A percentile compares a stretch with the other conserved stretches of the same genome.
Evolutionary conservation across 2,329 filamentous ascomycete genomes (phyloP).

Genomic region (Verticillium tricorpus): DNA sequence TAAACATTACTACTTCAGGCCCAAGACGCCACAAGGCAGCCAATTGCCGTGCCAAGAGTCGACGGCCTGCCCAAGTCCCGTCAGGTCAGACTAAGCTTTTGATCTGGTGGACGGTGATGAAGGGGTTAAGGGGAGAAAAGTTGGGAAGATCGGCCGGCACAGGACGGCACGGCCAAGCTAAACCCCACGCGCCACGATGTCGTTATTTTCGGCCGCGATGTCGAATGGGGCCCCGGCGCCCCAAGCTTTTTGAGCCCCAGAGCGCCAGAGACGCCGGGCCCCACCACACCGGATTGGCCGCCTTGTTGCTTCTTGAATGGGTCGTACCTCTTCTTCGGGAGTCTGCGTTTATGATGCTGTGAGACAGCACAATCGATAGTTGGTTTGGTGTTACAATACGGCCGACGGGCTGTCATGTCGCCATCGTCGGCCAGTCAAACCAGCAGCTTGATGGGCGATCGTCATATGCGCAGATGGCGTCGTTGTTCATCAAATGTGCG

Average conservation of each 20-base stretch:
- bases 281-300: background rate
- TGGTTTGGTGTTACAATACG: background rate
- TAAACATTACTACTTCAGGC: background rate
- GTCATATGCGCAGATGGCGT: background rate
- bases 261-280: background rate
- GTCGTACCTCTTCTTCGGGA: background rate
- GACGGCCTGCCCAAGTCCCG: background rate
- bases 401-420: constrained; percentile 5
- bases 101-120: background rate
- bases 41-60: background rate
- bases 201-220: constrained; percentile 10
- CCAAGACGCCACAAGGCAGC: background rate
- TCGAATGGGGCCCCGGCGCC: constrained; percentile 7
- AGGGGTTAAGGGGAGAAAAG: background rate
- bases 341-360: background rate
- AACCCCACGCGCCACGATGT: constrained; percentile 8
- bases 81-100: background rate
- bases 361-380: background rate
- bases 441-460: background rate
- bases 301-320: background rate
- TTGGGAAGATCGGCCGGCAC: background rate
- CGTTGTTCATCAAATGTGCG: background rate
- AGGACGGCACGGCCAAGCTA: background rate
- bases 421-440: constrained; percentile 1
- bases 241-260: background rate